Base-by-base conservation (phyloP, 2,329 filamentous ascomycete genomes). In the Scytalidium sp. region DNA sequence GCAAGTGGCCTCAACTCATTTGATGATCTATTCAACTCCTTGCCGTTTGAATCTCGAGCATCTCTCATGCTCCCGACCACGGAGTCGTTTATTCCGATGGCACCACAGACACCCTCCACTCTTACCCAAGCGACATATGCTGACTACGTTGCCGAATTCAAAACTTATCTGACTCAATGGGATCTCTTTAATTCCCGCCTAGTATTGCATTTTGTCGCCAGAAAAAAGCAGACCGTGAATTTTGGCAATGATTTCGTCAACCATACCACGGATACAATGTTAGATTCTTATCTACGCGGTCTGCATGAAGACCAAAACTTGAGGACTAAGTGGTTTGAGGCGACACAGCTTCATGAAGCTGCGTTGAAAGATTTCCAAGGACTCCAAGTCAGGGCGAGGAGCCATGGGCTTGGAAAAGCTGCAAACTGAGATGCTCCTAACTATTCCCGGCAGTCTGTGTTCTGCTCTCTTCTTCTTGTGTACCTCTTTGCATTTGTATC, bases 281-380 rank as follows among this genome's bases (percentile, higher is more conserved):
- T 84, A 32, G 61, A 70, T 13, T 75, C 79, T 50, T 89, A 89
- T 60, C 64, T 80, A 48, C 70, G 69, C 27, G 80, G 78, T 65
- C 67, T 84, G 46, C 75, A 79, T 56, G 79, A 88, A 65, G 85
- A 90, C 58, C 76, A 81, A 55, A 70, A 73, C 44, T 77, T 87
- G 5, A 74, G 82, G 48, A 72, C 73, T 59, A 75, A 77, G 50
- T 88, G 85, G 83, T 68, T 68, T 23, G 63, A 75, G 10, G 80
- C 79, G 10, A 80, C 78, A 52, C 75, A 81, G 41, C 75, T 76
- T 52, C 85, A 90, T 58, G 75, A 79, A 49, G 64, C 72, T 48
- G 75, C 77, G 9, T 68, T 88, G 49, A 69, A 73, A 53, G 75
- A 80, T 57, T 86, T 84, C 57, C 32, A 36, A 36, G 32, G 32